phyloP scores from a whole-genome alignment of 495 filamentous ascomycete genomes.

The Hamigera avellanea region DNA sequence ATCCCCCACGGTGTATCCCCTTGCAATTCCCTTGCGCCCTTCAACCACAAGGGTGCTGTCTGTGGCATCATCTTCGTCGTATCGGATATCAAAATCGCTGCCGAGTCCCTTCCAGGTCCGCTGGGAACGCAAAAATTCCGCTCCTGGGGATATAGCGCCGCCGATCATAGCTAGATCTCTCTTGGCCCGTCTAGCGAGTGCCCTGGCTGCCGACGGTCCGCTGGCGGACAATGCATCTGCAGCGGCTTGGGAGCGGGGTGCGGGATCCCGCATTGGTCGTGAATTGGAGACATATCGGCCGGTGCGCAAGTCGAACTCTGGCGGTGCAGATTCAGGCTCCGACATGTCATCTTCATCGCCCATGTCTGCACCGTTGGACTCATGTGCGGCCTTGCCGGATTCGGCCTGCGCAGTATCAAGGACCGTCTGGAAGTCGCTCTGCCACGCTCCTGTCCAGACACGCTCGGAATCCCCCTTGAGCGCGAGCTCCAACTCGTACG shows the following conservation, averaged over 20 bases:
- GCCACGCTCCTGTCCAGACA: slow-evolving; percentile 68
- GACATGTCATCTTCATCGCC: slow-evolving; percentile 35
- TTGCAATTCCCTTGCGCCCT: slow-evolving; percentile 79
- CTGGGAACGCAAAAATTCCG: slow-evolving; percentile 71
- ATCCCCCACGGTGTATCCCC: slow-evolving; percentile 73
- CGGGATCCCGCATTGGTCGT: slow-evolving; percentile 57
- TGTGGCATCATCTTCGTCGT: slow-evolving; percentile 44
- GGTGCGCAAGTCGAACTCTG: slow-evolving; percentile 85
- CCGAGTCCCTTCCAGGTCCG: slow-evolving; percentile 89
- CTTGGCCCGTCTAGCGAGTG: slow-evolving; percentile 50
- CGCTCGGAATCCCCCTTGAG: slow-evolving; percentile 57
- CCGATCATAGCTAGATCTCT: slow-evolving; percentile 66
- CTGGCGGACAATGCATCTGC: slow-evolving; percentile 20
- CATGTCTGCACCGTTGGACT: slow-evolving; percentile 13
- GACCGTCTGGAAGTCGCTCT: slow-evolving; percentile 56
- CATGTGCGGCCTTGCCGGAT: slow-evolving; percentile 7
- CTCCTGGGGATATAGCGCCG: slow-evolving; percentile 76
- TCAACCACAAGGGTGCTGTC: slow-evolving; percentile 56
- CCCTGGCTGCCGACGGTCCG: slow-evolving; percentile 21
- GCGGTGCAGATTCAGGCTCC: slow-evolving; percentile 60
- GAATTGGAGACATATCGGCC: slow-evolving; percentile 76
- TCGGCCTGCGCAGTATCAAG: slow-evolving; percentile 20
- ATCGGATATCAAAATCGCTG: slow-evolving; percentile 64
- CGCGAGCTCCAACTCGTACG: slow-evolving; percentile 75
- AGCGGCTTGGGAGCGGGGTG: slow-evolving; percentile 20